Conservation (phyloP, 2,329 filamentous ascomycete species). For the Thielaviopsis populi region DNA sequence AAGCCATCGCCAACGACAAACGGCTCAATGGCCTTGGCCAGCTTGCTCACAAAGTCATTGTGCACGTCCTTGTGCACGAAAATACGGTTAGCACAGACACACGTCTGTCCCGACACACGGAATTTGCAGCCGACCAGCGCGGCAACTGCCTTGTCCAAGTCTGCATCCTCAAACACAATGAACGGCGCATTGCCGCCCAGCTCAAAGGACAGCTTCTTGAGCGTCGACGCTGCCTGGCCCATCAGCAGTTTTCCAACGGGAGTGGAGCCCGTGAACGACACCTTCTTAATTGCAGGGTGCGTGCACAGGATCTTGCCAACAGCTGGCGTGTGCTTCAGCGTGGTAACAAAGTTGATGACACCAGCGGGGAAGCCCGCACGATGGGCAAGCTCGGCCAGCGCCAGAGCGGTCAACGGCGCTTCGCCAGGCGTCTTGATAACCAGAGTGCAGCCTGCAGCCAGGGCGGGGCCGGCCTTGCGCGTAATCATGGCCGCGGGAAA, state of each 20-base stretch:
- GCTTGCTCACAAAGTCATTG: conserved; percentile 37
- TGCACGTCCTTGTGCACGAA: conserved; percentile 46
- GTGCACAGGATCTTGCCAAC: conserved; percentile 46
- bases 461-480: conserved; percentile 34
- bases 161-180: conserved; percentile 61
- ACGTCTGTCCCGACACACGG: conserved; percentile 58
- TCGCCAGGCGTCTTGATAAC: conserved; percentile 80
- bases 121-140: conserved; percentile 57
- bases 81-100: conserved; percentile 48
- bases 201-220: conserved; percentile 63
- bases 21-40: conserved; percentile 36
- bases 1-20: conserved; percentile 46
- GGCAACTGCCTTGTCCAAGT: conserved; percentile 49
- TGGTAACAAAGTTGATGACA: conserved; percentile 74
- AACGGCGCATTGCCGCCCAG: conserved; percentile 62
- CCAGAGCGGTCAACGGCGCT: conserved; percentile 76
- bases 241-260: conserved; percentile 38
- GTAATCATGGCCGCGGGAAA: conserved; percentile 42
- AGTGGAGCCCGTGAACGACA: conserved; percentile 55
- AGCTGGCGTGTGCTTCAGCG: conserved; percentile 58
- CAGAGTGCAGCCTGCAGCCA: conserved; percentile 60
- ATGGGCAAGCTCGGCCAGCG: conserved; percentile 66
- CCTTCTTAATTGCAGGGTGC: conserved; percentile 41
- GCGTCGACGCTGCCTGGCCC: conserved; percentile 51
- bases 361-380: conserved; percentile 76